Evolutionary conservation across 2,329 filamentous ascomycete species (phyloP).

Genomic region (Aphanoascus verrucosus): DNA sequence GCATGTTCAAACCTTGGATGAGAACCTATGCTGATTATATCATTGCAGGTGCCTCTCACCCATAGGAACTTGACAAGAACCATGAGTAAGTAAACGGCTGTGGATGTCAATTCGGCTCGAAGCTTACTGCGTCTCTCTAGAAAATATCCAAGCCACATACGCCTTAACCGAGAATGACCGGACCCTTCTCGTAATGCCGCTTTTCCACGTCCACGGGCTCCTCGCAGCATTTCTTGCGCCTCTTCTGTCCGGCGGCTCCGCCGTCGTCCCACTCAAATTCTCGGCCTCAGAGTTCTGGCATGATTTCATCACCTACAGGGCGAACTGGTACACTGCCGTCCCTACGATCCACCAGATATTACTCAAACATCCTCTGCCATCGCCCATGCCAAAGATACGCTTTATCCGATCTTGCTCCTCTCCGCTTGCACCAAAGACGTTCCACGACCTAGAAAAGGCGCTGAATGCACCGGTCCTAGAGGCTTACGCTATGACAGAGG

Average conservation of each 20-base stretch:
- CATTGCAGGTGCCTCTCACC: constrained; percentile 57
- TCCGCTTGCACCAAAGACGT: constrained; percentile 68
- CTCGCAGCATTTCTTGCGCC: constrained; percentile 72
- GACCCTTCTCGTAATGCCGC: constrained; percentile 79
- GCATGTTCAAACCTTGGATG: not conserved
- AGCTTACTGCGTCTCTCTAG: constrained; percentile 25
- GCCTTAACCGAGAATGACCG: constrained; percentile 58
- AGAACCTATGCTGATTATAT: constrained; percentile 10
- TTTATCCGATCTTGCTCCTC: constrained; percentile 85
- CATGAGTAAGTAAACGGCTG: constrained; percentile 49
- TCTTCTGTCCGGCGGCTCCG: constrained; percentile 63
- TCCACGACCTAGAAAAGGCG: constrained; percentile 64
- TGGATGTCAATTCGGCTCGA: not conserved
- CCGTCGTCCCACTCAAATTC: constrained; percentile 68
- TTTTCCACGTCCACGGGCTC: constrained; percentile 86
- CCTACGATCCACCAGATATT: constrained; percentile 87
- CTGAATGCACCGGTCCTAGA: constrained; percentile 74
- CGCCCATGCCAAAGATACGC: constrained; percentile 59
- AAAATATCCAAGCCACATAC: constrained; percentile 71
- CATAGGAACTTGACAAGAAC: constrained; percentile 71
- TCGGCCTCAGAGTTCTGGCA: constrained; percentile 74
- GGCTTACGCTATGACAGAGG: constrained; percentile 89
- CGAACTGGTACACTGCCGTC: constrained; percentile 90
- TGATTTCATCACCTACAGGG: constrained; percentile 61
- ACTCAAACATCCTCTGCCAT: constrained; percentile 60